Conservation (phyloP, 805 yeast species). For the Suhomyces sp. region DNA sequence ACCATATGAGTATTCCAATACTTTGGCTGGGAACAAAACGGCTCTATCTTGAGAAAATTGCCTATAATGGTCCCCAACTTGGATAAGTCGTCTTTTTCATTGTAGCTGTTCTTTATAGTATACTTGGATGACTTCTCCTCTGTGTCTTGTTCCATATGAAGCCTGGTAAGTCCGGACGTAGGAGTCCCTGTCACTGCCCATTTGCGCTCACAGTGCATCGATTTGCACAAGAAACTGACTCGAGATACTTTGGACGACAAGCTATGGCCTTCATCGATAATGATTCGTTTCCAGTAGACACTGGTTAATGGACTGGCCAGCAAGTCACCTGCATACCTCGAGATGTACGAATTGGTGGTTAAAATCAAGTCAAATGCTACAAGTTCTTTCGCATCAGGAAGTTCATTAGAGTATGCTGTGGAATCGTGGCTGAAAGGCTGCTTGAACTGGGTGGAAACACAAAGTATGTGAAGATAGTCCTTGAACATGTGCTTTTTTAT, state of each 20-base stretch:
- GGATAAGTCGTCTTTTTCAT: constrained; percentile 50
- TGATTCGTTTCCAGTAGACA: constrained; percentile 64
- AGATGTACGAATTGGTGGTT: constrained; percentile 46
- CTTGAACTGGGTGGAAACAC: constrained; percentile 32
- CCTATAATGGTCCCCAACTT: constrained; percentile 52
- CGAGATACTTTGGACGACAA: constrained; percentile 52
- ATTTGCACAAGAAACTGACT: constrained; percentile 47
- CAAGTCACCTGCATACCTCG: constrained; percentile 33
- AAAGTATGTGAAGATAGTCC: constrained; percentile 33
- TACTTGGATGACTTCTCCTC: constrained; percentile 28
- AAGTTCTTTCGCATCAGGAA: constrained; percentile 30
- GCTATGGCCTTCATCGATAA: constrained; percentile 76
- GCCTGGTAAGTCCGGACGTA: constrained; percentile 62
- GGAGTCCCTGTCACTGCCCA: constrained; percentile 82
- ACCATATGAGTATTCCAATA: constrained; percentile 48
- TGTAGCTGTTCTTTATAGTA: constrained; percentile 48
- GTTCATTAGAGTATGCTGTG: constrained; percentile 16
- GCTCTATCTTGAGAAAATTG: constrained; percentile 56
- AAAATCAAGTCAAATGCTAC: constrained; percentile 52
- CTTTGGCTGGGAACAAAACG: constrained; percentile 48
- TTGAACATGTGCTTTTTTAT: constrained; percentile 51
- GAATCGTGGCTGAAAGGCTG: constrained; percentile 11
- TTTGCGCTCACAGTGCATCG: constrained; percentile 53
- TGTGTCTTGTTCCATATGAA: constrained; percentile 39
- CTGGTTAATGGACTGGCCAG: constrained; percentile 34